phyloP scores from a whole-genome alignment of 441 rosid species.

The Flueggea neowawraea region DNA sequence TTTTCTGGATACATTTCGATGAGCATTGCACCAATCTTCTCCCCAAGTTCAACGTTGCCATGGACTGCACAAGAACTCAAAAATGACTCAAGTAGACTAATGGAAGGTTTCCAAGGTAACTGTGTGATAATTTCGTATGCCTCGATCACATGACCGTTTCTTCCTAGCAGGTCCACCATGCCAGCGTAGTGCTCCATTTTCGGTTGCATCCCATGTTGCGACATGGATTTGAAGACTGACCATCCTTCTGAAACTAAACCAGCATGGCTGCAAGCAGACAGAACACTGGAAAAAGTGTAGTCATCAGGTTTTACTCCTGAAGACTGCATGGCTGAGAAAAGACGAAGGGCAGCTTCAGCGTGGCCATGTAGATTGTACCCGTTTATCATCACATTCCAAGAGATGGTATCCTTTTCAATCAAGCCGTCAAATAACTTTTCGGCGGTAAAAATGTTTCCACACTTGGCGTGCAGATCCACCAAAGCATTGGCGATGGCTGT shows the following conservation, averaged over 20 bases:
- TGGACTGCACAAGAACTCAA: conserved; percentile 39
- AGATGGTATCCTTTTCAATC: conserved; percentile 39
- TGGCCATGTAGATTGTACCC: conserved; percentile 69
- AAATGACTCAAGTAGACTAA: conserved; percentile 60
- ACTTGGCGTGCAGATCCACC: conserved; percentile 62
- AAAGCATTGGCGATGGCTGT: conserved; percentile 53
- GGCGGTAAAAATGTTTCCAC: conserved; percentile 53
- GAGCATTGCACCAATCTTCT: conserved; percentile 40
- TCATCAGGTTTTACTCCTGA: conserved; percentile 46
- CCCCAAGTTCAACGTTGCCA: conserved; percentile 57
- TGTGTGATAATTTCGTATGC: conserved; percentile 51
- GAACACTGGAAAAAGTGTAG: conserved; percentile 49
- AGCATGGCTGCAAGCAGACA: conserved; percentile 71
- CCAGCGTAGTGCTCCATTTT: conserved; percentile 70
- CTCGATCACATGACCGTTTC: conserved; percentile 54
- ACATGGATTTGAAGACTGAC: conserved; percentile 47
- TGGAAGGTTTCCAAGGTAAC: conserved; percentile 59
- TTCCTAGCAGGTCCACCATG: conserved; percentile 62
- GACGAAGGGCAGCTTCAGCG: conserved; percentile 38
- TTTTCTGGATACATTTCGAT: conserved; percentile 61
- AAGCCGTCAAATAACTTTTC: conserved; percentile 43
- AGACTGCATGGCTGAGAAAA: conserved; percentile 47
- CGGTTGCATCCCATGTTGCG: conserved; percentile 35
- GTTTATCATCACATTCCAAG: conserved; percentile 75
- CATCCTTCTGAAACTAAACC: conserved; percentile 59